A percentile compares a stretch with the other conserved stretches of the same genome.
Evolutionary conservation across 2,329 filamentous ascomycete genomes (phyloP).

Genomic region (Ophiostoma sp.): DNA sequence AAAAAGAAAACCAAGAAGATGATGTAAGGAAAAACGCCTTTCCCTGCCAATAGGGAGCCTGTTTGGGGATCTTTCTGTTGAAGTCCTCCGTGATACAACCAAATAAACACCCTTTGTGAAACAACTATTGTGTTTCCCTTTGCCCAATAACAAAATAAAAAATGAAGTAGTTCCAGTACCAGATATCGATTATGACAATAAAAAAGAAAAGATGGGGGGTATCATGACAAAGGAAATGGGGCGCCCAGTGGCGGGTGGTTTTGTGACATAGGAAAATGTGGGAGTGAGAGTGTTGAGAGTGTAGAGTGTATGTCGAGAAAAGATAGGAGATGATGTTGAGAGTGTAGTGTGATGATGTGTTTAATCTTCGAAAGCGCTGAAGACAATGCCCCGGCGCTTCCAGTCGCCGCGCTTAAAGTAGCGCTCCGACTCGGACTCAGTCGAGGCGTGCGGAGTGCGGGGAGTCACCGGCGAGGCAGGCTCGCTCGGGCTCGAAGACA

Average conservation of each 20-base stretch:
- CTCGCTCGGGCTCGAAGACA: constrained; percentile 20
- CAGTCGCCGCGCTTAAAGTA: constrained; percentile 40
- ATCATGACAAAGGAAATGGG: constrained; percentile 28
- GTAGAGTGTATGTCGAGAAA: background rate
- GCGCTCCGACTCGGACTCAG: constrained; percentile 32
- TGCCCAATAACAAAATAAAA: constrained; percentile 4
- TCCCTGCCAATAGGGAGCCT: constrained; percentile 10
- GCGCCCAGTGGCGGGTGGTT: background rate
- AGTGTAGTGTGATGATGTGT: background rate
- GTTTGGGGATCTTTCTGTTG: background rate
- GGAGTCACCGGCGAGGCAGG: constrained; percentile 28
- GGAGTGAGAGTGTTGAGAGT: background rate
- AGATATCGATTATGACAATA: constrained; percentile 4
- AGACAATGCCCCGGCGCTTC: constrained; percentile 42
- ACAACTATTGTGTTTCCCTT: background rate
- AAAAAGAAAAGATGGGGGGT: constrained; percentile 21
- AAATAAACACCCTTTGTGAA: background rate
- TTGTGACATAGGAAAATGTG: background rate
- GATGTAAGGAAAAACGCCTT: background rate
- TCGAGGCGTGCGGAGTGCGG: constrained; percentile 29
- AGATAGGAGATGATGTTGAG: background rate
- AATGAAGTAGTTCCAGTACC: background rate
- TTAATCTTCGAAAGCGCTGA: constrained; percentile 36
- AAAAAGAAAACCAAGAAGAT: background rate
- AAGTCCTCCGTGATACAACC: background rate